A percentile compares a stretch with the other conserved stretches of the same genome.
phyloP scores from a whole-genome alignment of 805 yeast species.

The Dipodascopsis tothii region DNA sequence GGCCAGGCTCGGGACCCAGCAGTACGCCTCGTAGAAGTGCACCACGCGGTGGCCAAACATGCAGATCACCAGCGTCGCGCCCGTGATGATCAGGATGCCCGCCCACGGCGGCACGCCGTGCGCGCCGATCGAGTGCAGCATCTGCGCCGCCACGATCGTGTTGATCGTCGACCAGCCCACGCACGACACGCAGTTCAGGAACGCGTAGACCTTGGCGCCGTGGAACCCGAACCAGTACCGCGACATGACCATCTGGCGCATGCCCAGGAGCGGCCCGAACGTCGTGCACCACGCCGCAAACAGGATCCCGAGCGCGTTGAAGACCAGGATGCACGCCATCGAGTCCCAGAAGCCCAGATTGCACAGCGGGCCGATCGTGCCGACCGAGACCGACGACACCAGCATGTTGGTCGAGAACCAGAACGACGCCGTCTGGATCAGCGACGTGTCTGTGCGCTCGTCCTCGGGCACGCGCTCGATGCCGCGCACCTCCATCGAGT shows the following conservation, averaged over 20 bases:
- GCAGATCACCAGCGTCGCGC: constrained; percentile 59
- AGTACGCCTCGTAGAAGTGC: constrained; percentile 73
- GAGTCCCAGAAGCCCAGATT: constrained; percentile 68
- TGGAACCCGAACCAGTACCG: constrained; percentile 69
- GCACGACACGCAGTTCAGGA: constrained; percentile 75
- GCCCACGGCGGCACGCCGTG: constrained; percentile 78
- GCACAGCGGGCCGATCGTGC: constrained; percentile 61
- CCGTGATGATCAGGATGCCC: constrained; percentile 67
- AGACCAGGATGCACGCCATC: constrained; percentile 59
- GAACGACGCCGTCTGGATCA: constrained; percentile 71
- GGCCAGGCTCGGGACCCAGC: constrained; percentile 77
- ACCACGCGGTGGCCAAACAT: constrained; percentile 79
- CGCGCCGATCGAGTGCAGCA: constrained; percentile 72
- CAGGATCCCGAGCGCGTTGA: constrained; percentile 60
- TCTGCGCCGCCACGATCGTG: constrained; percentile 80
- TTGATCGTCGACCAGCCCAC: constrained; percentile 95
- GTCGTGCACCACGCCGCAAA: constrained; percentile 79
- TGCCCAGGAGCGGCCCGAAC: constrained; percentile 77
- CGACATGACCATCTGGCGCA: constrained; percentile 80
- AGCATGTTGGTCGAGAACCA: constrained; percentile 90
- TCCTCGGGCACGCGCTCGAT: constrained; percentile 74
- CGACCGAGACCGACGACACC: constrained; percentile 72
- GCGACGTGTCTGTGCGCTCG: constrained; percentile 60
- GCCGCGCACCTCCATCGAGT: constrained; percentile 52
- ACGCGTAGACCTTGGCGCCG: constrained; percentile 65